phyloP scores from a whole-genome alignment of 108 stramenopile genomes.

The Cyclotella baltica region DNA sequence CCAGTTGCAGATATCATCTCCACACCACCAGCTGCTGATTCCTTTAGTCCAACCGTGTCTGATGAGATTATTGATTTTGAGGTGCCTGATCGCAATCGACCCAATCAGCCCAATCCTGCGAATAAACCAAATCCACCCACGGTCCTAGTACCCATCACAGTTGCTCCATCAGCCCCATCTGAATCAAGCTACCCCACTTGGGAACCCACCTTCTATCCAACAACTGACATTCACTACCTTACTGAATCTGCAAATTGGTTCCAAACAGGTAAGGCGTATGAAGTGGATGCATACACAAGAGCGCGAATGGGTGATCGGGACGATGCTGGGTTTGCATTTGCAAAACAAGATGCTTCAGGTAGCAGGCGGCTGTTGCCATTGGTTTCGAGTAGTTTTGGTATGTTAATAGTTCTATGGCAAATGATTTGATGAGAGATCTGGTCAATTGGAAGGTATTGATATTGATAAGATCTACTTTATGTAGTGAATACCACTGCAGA shows the following conservation, averaged over 20 bases:
- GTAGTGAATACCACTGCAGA: neutral
- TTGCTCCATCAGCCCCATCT: constrained; percentile 13
- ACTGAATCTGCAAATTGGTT: constrained; percentile 30
- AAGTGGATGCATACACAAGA: constrained; percentile 24
- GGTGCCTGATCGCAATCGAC: no score
- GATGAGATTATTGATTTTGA: no score
- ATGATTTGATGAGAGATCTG: neutral
- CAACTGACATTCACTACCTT: constrained; percentile 26
- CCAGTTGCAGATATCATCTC: neutral
- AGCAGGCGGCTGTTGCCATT: neutral
- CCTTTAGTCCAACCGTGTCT: neutral
- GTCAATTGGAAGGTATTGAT: no score
- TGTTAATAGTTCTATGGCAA: constrained; percentile 1
- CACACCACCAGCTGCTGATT: neutral
- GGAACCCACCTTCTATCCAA: neutral
- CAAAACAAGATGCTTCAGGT: constrained; percentile 3
- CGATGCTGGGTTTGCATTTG: constrained; percentile 11
- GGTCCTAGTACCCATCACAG: constrained; percentile 14
- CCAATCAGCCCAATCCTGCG: no score
- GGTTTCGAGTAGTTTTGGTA: neutral
- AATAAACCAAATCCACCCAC: no score
- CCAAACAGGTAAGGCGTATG: constrained; percentile 24
- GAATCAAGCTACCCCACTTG: constrained; percentile 3
- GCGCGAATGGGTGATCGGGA: constrained; percentile 26
- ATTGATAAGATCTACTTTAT: no score